phyloP scores from a whole-genome alignment of 805 yeast species.

The Cyberlindnera galapagoensis region DNA sequence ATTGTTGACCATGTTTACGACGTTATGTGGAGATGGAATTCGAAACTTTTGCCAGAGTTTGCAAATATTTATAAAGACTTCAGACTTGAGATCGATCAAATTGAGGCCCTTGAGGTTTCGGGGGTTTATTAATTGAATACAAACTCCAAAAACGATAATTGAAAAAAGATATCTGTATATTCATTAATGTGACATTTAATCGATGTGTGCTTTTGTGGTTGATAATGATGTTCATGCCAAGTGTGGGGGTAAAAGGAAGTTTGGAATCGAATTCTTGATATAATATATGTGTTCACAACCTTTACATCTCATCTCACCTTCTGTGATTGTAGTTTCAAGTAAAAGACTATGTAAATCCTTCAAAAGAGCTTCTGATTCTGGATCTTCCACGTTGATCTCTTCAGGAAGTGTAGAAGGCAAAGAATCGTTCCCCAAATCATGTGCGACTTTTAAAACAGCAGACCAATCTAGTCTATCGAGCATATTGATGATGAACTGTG shows the following conservation, averaged over 20 bases:
- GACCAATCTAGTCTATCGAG: conserved; percentile 83
- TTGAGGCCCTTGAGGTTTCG: no score
- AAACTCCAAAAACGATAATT: no score
- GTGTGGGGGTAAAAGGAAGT: conserved; percentile 91
- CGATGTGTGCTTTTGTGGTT: no score
- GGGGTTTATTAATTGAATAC: no score
- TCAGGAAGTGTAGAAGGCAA: conserved; percentile 59
- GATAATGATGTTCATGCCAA: conserved; percentile 59
- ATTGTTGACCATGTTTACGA: no score
- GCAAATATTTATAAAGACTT: no score
- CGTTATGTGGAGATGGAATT: no score
- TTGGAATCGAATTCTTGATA: conserved; percentile 91
- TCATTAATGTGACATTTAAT: no score
- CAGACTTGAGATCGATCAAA: no score
- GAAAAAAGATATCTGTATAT: no score
- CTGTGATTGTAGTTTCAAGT: conserved; percentile 77
- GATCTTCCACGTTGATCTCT: conserved; percentile 19
- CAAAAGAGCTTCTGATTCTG: conserved; percentile 46
- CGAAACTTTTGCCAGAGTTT: no score
- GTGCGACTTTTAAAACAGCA: conserved; percentile 73
- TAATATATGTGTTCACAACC: conserved; percentile 84
- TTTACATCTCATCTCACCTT: conserved; percentile 85
- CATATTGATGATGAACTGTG: conserved; percentile 71
- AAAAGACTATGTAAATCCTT: conserved; percentile 72
- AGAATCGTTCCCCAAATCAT: conserved; percentile 52